A percentile compares a stretch with the other conserved stretches of the same genome.
Evolutionary conservation across 2,329 filamentous ascomycete species (phyloP).

Genomic region (Colletotrichum lentis): DNA sequence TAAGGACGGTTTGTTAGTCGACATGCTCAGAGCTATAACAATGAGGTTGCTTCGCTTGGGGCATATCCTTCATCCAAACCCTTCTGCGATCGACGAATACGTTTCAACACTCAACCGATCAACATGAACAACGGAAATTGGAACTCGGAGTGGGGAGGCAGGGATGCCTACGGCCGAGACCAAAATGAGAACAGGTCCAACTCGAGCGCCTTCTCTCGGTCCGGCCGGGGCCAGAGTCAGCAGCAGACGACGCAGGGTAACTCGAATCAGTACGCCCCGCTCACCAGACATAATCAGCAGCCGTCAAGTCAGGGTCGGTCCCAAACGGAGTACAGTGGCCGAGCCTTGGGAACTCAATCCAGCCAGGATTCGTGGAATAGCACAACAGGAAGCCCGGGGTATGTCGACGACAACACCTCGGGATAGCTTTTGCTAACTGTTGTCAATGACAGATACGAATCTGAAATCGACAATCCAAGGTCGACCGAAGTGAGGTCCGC

Average conservation of each 20-base stretch:
- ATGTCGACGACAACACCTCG: neutral
- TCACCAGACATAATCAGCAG: neutral
- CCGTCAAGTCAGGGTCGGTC: too few relatives aligned
- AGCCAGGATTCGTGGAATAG: neutral
- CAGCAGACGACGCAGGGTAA: neutral
- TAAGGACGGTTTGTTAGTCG: neutral
- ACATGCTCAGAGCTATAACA: neutral
- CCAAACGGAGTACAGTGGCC: neutral
- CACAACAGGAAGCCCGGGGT: neutral
- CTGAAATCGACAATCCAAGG: neutral
- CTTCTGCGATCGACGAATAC: too few relatives aligned
- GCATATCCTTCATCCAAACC: neutral
- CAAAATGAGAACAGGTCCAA: too few relatives aligned
- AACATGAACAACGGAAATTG: neutral
- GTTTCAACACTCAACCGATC: neutral
- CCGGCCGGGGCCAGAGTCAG: too few relatives aligned
- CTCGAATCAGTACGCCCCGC: neutral
- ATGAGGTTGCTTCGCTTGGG: too few relatives aligned
- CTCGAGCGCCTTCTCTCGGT: neutral
- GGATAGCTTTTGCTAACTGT: neutral
- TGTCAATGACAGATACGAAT: neutral
- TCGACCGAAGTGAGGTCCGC: accelerated
- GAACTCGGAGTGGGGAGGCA: neutral
- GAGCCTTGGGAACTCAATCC: neutral
- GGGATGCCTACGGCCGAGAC: too few relatives aligned